Conservation (phyloP, 1,284 basidiomycete genomes). For the Singerocomus inundabilis region DNA sequence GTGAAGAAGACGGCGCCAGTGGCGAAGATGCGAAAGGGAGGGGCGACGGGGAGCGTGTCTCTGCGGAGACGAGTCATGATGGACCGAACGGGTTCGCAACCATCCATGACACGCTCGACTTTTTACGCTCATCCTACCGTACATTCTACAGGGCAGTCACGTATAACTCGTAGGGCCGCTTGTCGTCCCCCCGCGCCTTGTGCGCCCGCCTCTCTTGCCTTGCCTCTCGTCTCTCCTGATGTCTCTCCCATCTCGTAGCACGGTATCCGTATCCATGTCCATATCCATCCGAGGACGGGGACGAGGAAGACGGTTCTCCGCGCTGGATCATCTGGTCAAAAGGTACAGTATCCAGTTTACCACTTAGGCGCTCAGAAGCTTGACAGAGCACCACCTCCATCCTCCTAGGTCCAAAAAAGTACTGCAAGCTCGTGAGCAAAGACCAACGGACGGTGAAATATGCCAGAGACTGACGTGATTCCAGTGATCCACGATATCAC, state of each 20-base stretch:
- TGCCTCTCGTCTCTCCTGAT: too few species aligned
- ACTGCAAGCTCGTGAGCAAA: conserved; percentile 17
- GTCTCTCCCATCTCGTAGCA: conserved; percentile 13
- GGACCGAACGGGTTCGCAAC: neutral
- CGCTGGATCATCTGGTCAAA: too few species aligned
- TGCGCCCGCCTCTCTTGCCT: conserved; percentile 11
- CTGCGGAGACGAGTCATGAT: conserved; percentile 34
- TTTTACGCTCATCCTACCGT: too few species aligned
- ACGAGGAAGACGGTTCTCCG: too few species aligned
- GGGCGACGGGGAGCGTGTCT: conserved; percentile 35
- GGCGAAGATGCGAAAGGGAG: conserved; percentile 43
- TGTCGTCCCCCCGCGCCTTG: conserved; percentile 18
- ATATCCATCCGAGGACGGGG: too few species aligned
- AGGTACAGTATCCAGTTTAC: conserved; percentile 23
- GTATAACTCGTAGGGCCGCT: conserved; percentile 25
- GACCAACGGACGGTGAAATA: too few species aligned
- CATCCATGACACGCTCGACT: neutral
- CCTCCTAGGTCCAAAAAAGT: conserved; percentile 33
- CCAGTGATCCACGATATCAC: conserved; percentile 35
- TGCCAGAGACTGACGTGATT: conserved; percentile 25
- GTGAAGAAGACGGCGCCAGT: too few species aligned
- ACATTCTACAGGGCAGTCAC: too few species aligned
- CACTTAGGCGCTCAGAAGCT: conserved; percentile 30
- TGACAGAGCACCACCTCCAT: conserved; percentile 33
- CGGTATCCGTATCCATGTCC: conserved; percentile 1